Base-by-base conservation (phyloP, 306 rosid species). In the Hippophae rhamnoides region DNA sequence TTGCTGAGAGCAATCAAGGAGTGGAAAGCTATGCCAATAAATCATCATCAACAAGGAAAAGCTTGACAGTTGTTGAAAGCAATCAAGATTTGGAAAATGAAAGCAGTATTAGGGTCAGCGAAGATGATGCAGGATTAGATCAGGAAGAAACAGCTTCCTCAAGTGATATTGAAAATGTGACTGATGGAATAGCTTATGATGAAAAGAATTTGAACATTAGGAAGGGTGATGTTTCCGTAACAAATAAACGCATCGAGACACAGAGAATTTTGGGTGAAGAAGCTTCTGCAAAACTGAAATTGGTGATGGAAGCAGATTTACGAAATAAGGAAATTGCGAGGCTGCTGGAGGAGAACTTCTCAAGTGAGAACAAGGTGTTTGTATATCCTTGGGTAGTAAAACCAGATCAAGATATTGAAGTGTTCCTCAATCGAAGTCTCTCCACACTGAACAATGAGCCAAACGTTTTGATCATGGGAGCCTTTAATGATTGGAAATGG, bases 401-500 rank as follows among this genome's bases (percentile, higher is more conserved):
- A 79, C 89, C 99, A 62, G 95, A 82, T 82, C 83, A 73, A 77
- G 83, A 80, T 67, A 80, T 92, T 71, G 88, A 88, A 73, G 68
- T 92, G 61, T 92, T 79, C 74, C 69, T 92, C 54, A 80, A 76
- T 31, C 80, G 71, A 72, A 80, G 67, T 59, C 78, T 86, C 61
- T 85, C 99, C 26, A 69, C 82, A 40, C 72, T 92, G 67, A 72
- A 66, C 56, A 78, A 79, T 42, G 97, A 88, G 72, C 72, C 77
- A 2, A 81, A 88, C 38, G 67, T 92, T 72, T 62, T 80, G 54
- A 82, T 92, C 49, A 85, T 84, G 86, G 99, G 95, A 68, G 95
- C 88, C 54, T 88, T 85, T 73, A 92, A 92, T 67, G 89, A 84
- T 66, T 88, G 99, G 99, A 81, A 47, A 58, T 92, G 95, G 95